phyloP scores from a whole-genome alignment of 176 grass and related monocot species.

The Cenchrus purpureus region DNA sequence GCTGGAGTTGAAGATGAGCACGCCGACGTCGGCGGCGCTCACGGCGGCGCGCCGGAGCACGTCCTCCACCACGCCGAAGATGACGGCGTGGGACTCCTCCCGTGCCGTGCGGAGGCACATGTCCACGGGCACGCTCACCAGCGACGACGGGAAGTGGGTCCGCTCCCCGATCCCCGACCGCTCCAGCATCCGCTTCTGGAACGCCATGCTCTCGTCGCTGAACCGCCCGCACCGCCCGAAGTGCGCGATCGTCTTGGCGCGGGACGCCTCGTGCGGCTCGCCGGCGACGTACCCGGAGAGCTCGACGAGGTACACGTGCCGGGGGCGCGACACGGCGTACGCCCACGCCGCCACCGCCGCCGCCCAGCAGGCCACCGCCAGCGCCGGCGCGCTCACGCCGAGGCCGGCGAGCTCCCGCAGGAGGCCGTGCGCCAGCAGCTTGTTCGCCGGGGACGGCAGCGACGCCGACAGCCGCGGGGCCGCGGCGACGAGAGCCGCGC shows the following conservation, averaged over 20 bases:
- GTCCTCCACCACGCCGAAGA: slow-evolving; percentile 78
- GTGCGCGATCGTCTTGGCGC: slow-evolving; percentile 65
- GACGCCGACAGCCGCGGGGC: slow-evolving; percentile 21
- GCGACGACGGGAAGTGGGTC: slow-evolving; percentile 81
- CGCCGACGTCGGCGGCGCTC: slow-evolving; percentile 40
- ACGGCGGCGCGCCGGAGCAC: slow-evolving; percentile 50
- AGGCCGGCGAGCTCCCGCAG: neutral
- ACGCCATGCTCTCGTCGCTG: slow-evolving; percentile 69
- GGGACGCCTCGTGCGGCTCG: slow-evolving; percentile 53
- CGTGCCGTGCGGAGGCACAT: slow-evolving; percentile 60
- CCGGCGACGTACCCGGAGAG: slow-evolving; percentile 56
- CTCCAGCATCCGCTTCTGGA: slow-evolving; percentile 94
- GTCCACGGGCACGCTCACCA: slow-evolving; percentile 58
- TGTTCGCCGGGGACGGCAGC: neutral
- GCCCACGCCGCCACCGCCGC: slow-evolving; percentile 27
- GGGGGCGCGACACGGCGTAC: slow-evolving; percentile 48
- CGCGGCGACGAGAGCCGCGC: slow-evolving; percentile 28
- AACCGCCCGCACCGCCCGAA: slow-evolving; percentile 58
- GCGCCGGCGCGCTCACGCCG: neutral
- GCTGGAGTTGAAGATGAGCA: slow-evolving; percentile 92
- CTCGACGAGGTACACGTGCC: slow-evolving; percentile 76
- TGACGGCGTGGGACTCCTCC: slow-evolving; percentile 80
- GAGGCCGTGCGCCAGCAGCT: neutral
- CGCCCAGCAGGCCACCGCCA: slow-evolving; percentile 16
- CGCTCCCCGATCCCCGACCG: slow-evolving; percentile 74